These are phyloP conservation scores for Mycosphaerella arachidis DNA, from an alignment of 2,329 filamentous ascomycete genomes.

Conservation along the genomic window DNA sequence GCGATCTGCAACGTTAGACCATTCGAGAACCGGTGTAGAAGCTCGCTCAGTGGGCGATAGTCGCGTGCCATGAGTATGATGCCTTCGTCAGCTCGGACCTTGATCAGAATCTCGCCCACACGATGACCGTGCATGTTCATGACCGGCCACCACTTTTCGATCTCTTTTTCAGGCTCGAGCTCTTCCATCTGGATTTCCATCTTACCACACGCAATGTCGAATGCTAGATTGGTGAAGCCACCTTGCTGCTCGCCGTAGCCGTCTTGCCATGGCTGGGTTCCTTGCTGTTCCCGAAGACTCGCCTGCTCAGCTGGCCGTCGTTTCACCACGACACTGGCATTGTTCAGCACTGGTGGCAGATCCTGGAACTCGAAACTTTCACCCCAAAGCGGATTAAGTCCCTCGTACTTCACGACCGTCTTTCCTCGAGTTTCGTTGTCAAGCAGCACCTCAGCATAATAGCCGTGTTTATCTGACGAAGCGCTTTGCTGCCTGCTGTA, in stretches of 20 bases:
- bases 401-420: constrained; percentile 63
- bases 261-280: constrained; percentile 34
- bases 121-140: constrained; percentile 69
- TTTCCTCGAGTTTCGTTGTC: constrained; percentile 75
- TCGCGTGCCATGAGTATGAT: constrained; percentile 82
- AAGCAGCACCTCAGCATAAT: constrained; percentile 72
- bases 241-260: constrained; percentile 34
- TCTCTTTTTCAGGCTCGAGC: constrained; percentile 69
- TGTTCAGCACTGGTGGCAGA: constrained; percentile 64
- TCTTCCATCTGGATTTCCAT: constrained; percentile 81
- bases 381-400: constrained; percentile 74
- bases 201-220: constrained; percentile 56
- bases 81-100: constrained; percentile 78
- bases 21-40: constrained; percentile 79
- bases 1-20: constrained; percentile 82
- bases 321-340: constrained; percentile 68
- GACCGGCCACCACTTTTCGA: constrained; percentile 82
- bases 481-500: constrained; percentile 13
- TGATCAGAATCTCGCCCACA: constrained; percentile 80
- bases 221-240: constrained; percentile 44
- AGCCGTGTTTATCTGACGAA: constrained; percentile 53
- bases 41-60: constrained; percentile 74
- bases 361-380: constrained; percentile 76
- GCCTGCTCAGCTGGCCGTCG: constrained; percentile 43
- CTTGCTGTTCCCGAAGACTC: constrained; percentile 33